Base-by-base conservation (phyloP, 192 early-diverging fungal species). In the Chytriomyces sp. region DNA sequence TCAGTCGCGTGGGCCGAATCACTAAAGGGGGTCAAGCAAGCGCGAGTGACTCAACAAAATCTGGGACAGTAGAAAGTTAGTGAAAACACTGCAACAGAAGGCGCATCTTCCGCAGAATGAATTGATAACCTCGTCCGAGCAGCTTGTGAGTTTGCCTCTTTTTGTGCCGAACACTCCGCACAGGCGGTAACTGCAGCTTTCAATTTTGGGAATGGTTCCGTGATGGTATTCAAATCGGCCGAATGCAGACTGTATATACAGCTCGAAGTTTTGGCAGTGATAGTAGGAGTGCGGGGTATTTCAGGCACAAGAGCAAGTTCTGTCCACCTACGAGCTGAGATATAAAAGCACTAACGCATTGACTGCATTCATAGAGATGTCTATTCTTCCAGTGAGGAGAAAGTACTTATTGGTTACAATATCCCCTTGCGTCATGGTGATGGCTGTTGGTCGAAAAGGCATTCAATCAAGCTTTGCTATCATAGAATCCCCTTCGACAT, bases 221-320 rank as follows among this genome's bases (percentile, higher is more conserved):
- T 25, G 19, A 66, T 66, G 28, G 12, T 32, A 5, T 32, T n/a
- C 25, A 66, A 66, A 52, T 66, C 64, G 3, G 44, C 14, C 0
- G 64, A 28, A 28, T 17, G 32, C 22, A 66, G 44, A 5, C 19
- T 52, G 31, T 28, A 66, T 6, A 31, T 32, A 31, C n/a, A 28
- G 32, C 64, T 52, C 4, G 17, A 31, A 8, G 19, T 52, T 12
- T n/a, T 39, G 17, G 64, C 44, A 4, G 52, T 8, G 44, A 66
- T 52, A 5, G 64, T 28, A 8, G 64, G 40, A 10, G 64, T 66
- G 17, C 64, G 39, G 28, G 64, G 64, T 52, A 66, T 66, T 19
- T 66, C 22, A 28, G n/a, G 22, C 10, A 66, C 19, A 25, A 66
- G 34, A 14, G 64, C 64, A 17, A 66, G 12, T 62, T 62, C 60